phyloP scores from a whole-genome alignment of 2,329 filamentous ascomycete species.

The Diplocarpon mali region DNA sequence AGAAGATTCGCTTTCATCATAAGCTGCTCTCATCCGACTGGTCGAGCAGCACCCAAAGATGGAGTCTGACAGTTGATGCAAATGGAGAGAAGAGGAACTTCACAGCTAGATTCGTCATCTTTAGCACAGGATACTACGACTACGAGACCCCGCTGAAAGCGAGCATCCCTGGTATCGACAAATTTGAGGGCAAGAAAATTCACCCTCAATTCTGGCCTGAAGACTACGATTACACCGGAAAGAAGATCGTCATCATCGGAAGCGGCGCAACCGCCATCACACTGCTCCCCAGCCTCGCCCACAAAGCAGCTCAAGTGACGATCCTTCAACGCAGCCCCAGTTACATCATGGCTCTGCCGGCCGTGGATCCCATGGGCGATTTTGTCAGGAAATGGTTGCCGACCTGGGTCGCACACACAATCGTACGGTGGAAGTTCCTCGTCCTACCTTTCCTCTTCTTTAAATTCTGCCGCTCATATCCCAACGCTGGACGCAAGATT shows the following conservation, averaged over 20 bases:
- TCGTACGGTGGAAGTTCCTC: slow-evolving; percentile 39
- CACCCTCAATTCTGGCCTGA: slow-evolving; percentile 69
- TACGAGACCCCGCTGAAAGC: slow-evolving; percentile 43
- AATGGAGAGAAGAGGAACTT: slow-evolving; percentile 25
- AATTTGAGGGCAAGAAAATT: slow-evolving; percentile 47
- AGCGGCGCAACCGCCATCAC: slow-evolving; percentile 68
- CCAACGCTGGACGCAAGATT: slow-evolving; percentile 35
- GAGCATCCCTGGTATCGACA: slow-evolving; percentile 45
- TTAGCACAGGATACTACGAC: slow-evolving; percentile 55
- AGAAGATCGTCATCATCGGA: slow-evolving; percentile 36
- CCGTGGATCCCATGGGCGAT: slow-evolving; percentile 10
- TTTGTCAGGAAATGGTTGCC: slow-evolving; percentile 31
- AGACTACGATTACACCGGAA: slow-evolving; percentile 50
- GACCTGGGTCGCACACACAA: slow-evolving; percentile 34
- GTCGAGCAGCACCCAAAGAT: slow-evolving; percentile 41
- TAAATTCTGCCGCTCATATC: slow-evolving; percentile 41
- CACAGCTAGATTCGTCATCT: slow-evolving; percentile 39
- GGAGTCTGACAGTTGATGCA: slow-evolving; percentile 36
- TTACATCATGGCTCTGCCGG: slow-evolving; percentile 47
- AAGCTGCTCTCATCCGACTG: slow-evolving; percentile 40
- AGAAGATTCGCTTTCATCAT: slow-evolving; percentile 42
- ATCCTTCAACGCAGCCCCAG: slow-evolving; percentile 73
- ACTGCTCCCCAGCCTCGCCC: slow-evolving; percentile 57
- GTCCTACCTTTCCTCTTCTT: slow-evolving; percentile 37
- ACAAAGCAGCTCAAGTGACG: slow-evolving; percentile 55